A percentile compares a stretch with the other conserved stretches of the same genome.
phyloP scores from a whole-genome alignment of 768 basidiomycete genomes.

The Mycena alexandri region DNA sequence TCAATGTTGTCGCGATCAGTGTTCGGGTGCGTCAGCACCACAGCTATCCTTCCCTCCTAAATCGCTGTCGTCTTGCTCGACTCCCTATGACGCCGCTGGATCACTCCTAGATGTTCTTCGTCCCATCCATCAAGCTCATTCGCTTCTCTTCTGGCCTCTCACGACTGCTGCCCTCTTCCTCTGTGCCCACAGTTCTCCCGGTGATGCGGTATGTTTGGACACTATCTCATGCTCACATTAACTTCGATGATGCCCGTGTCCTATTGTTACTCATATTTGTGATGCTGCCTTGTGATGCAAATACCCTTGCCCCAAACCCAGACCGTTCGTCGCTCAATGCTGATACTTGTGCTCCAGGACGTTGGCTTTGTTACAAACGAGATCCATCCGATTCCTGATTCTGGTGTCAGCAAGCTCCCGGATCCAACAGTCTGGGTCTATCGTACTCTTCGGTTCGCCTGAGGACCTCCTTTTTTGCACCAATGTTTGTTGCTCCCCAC shows the following conservation, averaged over 20 bases:
- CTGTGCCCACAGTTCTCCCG: not conserved
- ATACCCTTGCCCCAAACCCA: not conserved
- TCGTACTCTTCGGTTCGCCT: too few relatives aligned
- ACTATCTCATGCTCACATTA: not conserved
- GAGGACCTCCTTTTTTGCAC: too few relatives aligned
- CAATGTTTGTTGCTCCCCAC: too few relatives aligned
- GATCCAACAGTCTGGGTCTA: too few relatives aligned
- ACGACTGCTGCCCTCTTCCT: not conserved
- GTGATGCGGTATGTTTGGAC: not conserved
- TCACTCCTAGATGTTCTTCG: not conserved
- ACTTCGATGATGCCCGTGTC: conserved; percentile 1
- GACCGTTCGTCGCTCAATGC: not conserved
- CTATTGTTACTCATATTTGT: conserved; percentile 1
- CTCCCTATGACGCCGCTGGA: too few relatives aligned
- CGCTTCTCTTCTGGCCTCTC: conserved; percentile 6
- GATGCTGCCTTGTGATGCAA: conserved; percentile 3
- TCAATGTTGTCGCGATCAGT: too few relatives aligned
- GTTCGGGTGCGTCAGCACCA: too few relatives aligned
- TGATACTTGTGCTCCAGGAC: not conserved
- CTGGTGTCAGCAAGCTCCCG: too few relatives aligned
- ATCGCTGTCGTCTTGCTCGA: too few relatives aligned
- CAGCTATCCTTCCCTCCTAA: too few relatives aligned
- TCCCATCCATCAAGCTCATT: not conserved
- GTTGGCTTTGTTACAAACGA: not conserved
- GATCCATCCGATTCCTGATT: not conserved